phyloP scores from a whole-genome alignment of 2,329 filamentous ascomycete genomes.

The Monosporascus ibericus region DNA sequence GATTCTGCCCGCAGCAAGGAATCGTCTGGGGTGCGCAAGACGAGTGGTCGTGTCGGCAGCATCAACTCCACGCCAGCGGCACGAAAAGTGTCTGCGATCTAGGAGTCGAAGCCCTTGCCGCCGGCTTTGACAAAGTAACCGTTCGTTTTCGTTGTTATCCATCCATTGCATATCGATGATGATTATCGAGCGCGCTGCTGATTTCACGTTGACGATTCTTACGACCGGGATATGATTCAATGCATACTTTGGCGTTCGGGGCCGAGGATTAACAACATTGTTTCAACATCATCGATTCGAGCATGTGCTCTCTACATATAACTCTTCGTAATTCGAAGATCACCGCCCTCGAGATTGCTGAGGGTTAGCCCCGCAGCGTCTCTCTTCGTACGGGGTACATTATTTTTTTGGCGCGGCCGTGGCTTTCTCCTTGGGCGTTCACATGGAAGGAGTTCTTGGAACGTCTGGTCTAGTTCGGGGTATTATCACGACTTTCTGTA shows the following conservation, averaged over 20 bases:
- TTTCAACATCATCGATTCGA: conserved; percentile 2
- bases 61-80: conserved; percentile 39
- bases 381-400: too few relatives aligned
- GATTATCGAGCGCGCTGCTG: conserved; percentile 12
- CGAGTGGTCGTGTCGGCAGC: conserved; percentile 59
- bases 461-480: too few relatives aligned
- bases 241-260: conserved; percentile 39
- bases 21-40: conserved; percentile 54
- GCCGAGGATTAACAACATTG: conserved; percentile 3
- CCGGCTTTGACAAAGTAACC: conserved; percentile 11
- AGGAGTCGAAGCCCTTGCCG: conserved; percentile 17
- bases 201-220: conserved; percentile 37
- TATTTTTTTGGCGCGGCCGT: too few relatives aligned
- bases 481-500: too few relatives aligned
- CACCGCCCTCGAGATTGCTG: too few relatives aligned
- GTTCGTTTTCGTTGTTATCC: conserved; percentile 12
- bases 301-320: too few relatives aligned
- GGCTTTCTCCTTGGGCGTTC: too few relatives aligned
- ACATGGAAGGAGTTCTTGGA: too few relatives aligned
- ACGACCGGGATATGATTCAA: conserved; percentile 35
- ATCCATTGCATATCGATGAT: conserved; percentile 17
- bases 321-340: too few relatives aligned
- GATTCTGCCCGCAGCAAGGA: conserved; percentile 48
- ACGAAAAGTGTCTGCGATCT: conserved; percentile 48
- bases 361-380: too few relatives aligned